phyloP scores from a whole-genome alignment of 306 rosid genomes.

The apple (Malus domestica) region DNA sequence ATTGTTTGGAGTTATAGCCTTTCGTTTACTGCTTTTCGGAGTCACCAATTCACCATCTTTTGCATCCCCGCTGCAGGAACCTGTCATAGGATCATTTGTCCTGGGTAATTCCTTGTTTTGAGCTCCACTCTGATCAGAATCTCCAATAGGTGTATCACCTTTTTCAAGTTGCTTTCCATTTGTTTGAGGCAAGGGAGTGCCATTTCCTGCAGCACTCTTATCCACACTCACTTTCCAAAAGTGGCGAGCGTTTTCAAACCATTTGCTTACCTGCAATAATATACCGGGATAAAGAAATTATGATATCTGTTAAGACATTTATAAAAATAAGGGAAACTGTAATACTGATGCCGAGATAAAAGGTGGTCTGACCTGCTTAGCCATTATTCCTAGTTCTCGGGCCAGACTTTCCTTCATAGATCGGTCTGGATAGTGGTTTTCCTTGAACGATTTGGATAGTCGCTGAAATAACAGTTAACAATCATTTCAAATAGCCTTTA shows the following conservation, averaged over 20 bases:
- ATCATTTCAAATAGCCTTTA: background rate
- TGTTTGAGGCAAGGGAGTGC: slow-evolving; percentile 12
- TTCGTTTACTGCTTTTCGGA: slow-evolving; percentile 24
- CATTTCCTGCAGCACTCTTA: slow-evolving; percentile 25
- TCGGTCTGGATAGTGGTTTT: slow-evolving; percentile 79
- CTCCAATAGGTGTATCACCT: slow-evolving; percentile 3
- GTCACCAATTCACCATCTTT: slow-evolving; percentile 14
- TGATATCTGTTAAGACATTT: background rate
- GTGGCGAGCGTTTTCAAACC: slow-evolving; percentile 78
- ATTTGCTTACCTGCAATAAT: slow-evolving; percentile 66
- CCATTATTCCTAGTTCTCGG: slow-evolving; percentile 61
- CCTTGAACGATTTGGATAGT: slow-evolving; percentile 62
- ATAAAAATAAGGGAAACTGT: background rate
- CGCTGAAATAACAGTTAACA: slow-evolving; percentile 36
- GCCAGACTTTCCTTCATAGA: slow-evolving; percentile 70
- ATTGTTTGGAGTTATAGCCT: slow-evolving; percentile 26
- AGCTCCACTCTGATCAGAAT: slow-evolving; percentile 11
- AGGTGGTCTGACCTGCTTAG: slow-evolving; percentile 49
- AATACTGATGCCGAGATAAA: slow-evolving; percentile 1
- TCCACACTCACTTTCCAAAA: slow-evolving; percentile 23
- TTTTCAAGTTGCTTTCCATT: slow-evolving; percentile 6
- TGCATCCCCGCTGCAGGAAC: slow-evolving; percentile 16
- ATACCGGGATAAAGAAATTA: background rate
- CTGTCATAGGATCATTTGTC: background rate
- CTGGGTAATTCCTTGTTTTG: slow-evolving; percentile 18